A percentile compares a stretch with the other conserved stretches of the same genome.
phyloP scores from a whole-genome alignment of 345 rosid genomes.

The Ricinus communis region DNA sequence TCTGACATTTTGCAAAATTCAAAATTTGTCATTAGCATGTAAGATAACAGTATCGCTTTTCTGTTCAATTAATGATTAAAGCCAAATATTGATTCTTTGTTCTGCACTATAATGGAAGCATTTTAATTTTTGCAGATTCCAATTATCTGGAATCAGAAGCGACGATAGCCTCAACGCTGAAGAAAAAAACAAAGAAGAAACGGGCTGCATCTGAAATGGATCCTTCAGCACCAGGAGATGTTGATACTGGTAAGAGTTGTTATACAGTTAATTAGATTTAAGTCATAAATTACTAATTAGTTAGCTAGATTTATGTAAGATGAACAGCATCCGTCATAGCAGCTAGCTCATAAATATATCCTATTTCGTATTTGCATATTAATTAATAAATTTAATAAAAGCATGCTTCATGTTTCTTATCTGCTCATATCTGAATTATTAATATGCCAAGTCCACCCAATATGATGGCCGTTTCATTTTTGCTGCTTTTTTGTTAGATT shows the following conservation, averaged over 20 bases:
- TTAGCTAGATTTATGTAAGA: background rate
- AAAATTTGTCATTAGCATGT: background rate
- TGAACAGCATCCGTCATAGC: background rate
- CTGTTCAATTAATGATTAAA: background rate
- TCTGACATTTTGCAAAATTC: background rate
- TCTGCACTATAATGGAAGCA: background rate
- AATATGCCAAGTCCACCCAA: background rate
- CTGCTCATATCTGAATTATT: no score
- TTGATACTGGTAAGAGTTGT: constrained; percentile 29
- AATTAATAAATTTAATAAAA: background rate
- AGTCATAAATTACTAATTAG: background rate
- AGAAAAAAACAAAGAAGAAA: constrained; percentile 35
- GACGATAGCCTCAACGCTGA: constrained; percentile 22
- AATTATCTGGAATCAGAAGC: constrained; percentile 20
- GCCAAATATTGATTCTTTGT: background rate
- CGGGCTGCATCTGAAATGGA: constrained; percentile 41
- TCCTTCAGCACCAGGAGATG: constrained; percentile 17
- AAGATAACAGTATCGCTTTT: background rate
- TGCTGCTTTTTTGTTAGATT: background rate
- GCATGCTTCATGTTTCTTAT: background rate
- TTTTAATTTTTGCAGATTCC: constrained; percentile 10
- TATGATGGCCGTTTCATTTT: background rate
- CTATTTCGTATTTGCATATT: background rate
- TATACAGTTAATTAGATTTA: constrained; percentile 2
- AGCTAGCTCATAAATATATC: background rate